These are phyloP conservation scores for Periconia sp. DNA, from an alignment of 2,329 filamentous ascomycete genomes.

Conservation along the genomic window DNA sequence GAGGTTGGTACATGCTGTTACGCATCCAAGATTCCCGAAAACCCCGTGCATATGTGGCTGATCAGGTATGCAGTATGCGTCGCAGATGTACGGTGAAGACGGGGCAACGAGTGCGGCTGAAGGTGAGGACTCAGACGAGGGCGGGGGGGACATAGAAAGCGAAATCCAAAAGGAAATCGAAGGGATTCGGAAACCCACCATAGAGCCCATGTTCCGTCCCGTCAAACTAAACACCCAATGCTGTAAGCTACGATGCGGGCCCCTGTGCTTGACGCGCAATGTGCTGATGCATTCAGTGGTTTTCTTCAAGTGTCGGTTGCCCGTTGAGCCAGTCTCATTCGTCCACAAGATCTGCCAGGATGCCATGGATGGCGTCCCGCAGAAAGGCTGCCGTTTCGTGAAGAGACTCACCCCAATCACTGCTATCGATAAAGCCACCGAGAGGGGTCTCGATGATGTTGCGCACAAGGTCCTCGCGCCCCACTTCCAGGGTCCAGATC, in stretches of 20 bases:
- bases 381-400: slow-evolving; percentile 63
- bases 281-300: slow-evolving; percentile 51
- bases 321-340: slow-evolving; percentile 65
- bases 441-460: slow-evolving; percentile 70
- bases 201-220: slow-evolving; percentile 58
- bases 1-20: slow-evolving; percentile 57
- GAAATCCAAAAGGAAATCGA: slow-evolving; percentile 75
- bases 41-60: slow-evolving; percentile 17
- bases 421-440: slow-evolving; percentile 69
- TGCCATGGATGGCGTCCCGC: slow-evolving; percentile 56
- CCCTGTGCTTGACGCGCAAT: neutral
- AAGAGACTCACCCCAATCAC: slow-evolving; percentile 67
- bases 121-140: slow-evolving; percentile 36
- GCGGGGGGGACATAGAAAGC: slow-evolving; percentile 69
- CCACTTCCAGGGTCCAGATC: slow-evolving; percentile 65
- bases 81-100: slow-evolving; percentile 57
- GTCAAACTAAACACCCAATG: slow-evolving; percentile 63
- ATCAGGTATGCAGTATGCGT: slow-evolving; percentile 69
- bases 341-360: slow-evolving; percentile 65
- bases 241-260: slow-evolving; percentile 47
- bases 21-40: neutral
- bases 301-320: slow-evolving; percentile 63
- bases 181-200: slow-evolving; percentile 60
- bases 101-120: slow-evolving; percentile 50
- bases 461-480: slow-evolving; percentile 66